These are phyloP conservation scores for Sechiopsis laciniata DNA, from an alignment of 306 rosid genomes.

Conservation along the genomic window DNA sequence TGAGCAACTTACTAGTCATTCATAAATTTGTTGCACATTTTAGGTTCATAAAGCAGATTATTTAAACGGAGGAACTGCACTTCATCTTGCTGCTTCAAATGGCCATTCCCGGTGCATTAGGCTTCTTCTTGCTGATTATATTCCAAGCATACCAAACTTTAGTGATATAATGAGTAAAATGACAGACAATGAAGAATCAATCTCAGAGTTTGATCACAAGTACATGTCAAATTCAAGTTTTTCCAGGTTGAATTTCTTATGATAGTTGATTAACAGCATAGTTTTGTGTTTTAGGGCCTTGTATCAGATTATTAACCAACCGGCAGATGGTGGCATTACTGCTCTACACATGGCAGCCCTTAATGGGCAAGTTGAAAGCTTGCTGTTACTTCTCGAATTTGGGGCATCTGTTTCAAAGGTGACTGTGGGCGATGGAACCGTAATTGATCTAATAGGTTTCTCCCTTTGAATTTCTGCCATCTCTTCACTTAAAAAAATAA, in stretches of 20 bases:
- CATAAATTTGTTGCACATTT: constrained; percentile 18
- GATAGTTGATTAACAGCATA: constrained; percentile 27
- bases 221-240: constrained; percentile 28
- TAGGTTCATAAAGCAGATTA: constrained; percentile 88
- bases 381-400: constrained; percentile 76
- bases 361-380: constrained; percentile 80
- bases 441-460: constrained; percentile 82
- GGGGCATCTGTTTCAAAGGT: constrained; percentile 79
- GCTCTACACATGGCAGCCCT: constrained; percentile 96
- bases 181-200: constrained; percentile 35
- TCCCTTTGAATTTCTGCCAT: constrained; percentile 11
- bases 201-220: constrained; percentile 59
- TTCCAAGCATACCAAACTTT: constrained; percentile 66
- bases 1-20: constrained; percentile 4
- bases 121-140: constrained; percentile 57
- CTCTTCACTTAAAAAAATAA: neutral
- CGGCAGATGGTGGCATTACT: constrained; percentile 94
- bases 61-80: constrained; percentile 90
- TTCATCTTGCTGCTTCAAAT: constrained; percentile 88
- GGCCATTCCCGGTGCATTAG: constrained; percentile 89
- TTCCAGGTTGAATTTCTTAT: constrained; percentile 18
- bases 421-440: constrained; percentile 83
- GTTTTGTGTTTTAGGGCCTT: constrained; percentile 49
- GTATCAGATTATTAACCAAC: constrained; percentile 52
- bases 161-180: constrained; percentile 43